A percentile compares a stretch with the other conserved stretches of the same genome.
Evolutionary conservation across 352 stramenopile genomes (phyloP).

Genomic region (Pythium dissotocum): DNA sequence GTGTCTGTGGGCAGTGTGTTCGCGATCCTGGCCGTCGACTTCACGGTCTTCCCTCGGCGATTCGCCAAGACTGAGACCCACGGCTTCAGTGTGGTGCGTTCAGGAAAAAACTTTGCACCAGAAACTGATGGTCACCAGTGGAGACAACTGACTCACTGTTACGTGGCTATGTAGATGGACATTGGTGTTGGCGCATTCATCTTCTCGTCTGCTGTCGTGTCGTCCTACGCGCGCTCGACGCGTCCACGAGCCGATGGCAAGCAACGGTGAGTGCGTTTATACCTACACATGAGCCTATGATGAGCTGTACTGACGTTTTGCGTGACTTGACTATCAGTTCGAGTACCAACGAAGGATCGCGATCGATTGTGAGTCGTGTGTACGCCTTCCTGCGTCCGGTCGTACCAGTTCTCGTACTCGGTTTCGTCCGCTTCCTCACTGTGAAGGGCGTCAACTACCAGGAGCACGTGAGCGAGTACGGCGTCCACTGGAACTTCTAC

Average conservation of each 20-base stretch:
- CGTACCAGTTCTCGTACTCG: conserved; percentile 67
- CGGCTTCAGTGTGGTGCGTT: conserved; percentile 92
- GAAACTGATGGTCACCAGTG: no score
- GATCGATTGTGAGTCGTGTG: conserved; percentile 19
- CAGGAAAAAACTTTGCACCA: background rate
- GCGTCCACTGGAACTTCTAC: conserved; percentile 99
- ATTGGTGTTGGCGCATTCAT: conserved; percentile 95
- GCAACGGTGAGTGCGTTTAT: conserved; percentile 15
- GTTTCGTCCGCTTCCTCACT: conserved; percentile 65
- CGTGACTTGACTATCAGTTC: background rate
- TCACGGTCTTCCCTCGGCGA: conserved; percentile 94
- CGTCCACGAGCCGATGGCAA: conserved; percentile 32
- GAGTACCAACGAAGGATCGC: background rate
- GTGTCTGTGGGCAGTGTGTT: conserved; percentile 51
- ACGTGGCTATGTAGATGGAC: conserved; percentile 90
- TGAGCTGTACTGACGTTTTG: background rate
- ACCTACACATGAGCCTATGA: background rate
- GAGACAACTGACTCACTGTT: background rate
- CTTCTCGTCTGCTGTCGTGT: conserved; percentile 86
- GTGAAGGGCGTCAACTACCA: conserved; percentile 89
- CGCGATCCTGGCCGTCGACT: conserved; percentile 98
- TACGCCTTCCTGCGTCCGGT: conserved; percentile 76
- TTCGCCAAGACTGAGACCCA: conserved; percentile 96
- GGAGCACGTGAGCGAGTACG: conserved; percentile 98
- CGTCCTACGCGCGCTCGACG: conserved; percentile 56